Evolutionary conservation across 495 filamentous ascomycete species (phyloP).

Genomic region (Penicillium macrosclerotiorum): DNA sequence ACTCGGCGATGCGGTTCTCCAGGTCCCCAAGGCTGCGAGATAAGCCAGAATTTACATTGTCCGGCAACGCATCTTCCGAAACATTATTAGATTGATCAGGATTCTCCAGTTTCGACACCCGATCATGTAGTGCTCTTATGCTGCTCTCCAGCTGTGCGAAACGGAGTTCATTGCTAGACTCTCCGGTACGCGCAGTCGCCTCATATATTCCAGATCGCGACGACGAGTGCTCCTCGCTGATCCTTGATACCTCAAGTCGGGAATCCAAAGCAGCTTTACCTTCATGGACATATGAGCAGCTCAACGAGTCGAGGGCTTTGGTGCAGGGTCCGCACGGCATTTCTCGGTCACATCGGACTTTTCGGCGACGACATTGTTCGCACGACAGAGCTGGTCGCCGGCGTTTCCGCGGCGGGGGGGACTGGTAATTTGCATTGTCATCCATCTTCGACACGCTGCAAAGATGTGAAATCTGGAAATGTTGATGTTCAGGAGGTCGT

Average conservation of each 20-base stretch:
- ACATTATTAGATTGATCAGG: background rate
- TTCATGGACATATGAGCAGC: slow-evolving; percentile 24
- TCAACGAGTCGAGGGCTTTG: slow-evolving; percentile 26
- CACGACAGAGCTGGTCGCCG: slow-evolving; percentile 44
- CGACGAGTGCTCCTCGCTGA: slow-evolving; percentile 5
- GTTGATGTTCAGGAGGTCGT: background rate
- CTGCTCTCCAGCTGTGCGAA: slow-evolving; percentile 14
- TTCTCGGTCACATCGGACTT: slow-evolving; percentile 45
- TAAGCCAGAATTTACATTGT: background rate
- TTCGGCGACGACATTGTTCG: slow-evolving; percentile 42
- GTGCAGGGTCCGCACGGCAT: slow-evolving; percentile 39
- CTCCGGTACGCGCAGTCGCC: background rate
- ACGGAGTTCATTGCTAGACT: slow-evolving; percentile 2
- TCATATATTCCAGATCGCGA: background rate
- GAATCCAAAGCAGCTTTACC: slow-evolving; percentile 17
- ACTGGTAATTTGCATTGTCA: background rate
- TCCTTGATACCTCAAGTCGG: background rate
- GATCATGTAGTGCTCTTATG: slow-evolving; percentile 16
- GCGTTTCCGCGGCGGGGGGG: slow-evolving; percentile 24
- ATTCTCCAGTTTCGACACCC: slow-evolving; percentile 15
- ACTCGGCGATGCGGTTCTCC: background rate
- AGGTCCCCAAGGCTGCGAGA: background rate
- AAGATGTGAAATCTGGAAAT: background rate
- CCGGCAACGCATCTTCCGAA: background rate
- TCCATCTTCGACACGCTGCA: background rate